Evolutionary conservation across 345 rosid genomes (phyloP).

Genomic region (Eucalyptus regnans): DNA sequence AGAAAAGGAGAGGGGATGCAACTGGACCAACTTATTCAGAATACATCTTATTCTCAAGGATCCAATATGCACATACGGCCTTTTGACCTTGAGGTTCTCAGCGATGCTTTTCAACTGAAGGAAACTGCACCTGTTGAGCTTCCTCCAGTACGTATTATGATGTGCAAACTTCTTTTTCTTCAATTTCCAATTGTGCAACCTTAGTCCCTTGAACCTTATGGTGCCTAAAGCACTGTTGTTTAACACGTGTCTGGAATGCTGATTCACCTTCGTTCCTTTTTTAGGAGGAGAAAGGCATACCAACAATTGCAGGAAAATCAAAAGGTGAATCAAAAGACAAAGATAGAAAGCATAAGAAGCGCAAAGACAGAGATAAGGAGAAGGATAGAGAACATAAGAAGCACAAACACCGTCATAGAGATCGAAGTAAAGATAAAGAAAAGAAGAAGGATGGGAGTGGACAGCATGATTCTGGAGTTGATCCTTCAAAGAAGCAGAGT

Average conservation of each 20-base stretch:
- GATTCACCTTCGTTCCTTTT: background rate
- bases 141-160: slow-evolving; percentile 36
- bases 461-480: slow-evolving; percentile 67
- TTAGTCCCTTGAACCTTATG: background rate
- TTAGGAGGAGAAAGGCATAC: slow-evolving; percentile 73
- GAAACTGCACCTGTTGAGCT: slow-evolving; percentile 56
- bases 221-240: background rate
- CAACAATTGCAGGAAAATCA: slow-evolving; percentile 61
- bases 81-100: slow-evolving; percentile 62
- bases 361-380: slow-evolving; percentile 35
- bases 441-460: slow-evolving; percentile 73
- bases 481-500: slow-evolving; percentile 73
- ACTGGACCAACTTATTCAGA: slow-evolving; percentile 62
- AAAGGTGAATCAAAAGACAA: slow-evolving; percentile 68
- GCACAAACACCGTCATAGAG: slow-evolving; percentile 3
- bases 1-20: slow-evolving; percentile 94
- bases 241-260: background rate
- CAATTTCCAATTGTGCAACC: background rate
- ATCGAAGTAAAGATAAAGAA: slow-evolving; percentile 68
- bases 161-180: background rate
- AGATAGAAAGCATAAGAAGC: slow-evolving; percentile 87
- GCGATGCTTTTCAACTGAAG: slow-evolving; percentile 64
- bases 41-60: slow-evolving; percentile 24
- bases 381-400: background rate
- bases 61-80: slow-evolving; percentile 39